Evolutionary conservation across 1,139 yeast species (phyloP), one percentile per base, ranked within the genome.

Genomic region (Scheffersomyces insectosa): DNA sequence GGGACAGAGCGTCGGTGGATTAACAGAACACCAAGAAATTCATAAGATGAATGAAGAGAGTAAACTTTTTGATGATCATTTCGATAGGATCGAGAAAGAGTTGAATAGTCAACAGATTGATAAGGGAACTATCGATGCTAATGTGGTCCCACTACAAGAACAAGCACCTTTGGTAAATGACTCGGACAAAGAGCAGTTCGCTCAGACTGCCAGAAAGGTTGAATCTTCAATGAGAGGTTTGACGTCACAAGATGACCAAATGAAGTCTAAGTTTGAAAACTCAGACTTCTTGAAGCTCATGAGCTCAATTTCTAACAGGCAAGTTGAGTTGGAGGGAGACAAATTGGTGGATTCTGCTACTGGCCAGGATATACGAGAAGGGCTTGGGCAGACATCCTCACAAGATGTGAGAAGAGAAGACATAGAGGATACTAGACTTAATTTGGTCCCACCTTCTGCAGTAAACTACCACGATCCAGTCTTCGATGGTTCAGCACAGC

Each of bases 241-340:
- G 5, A 50, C 46, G 20, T 49, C 62, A 7, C 51, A 51, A 38
- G 52, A 59, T 25, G 50, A 48, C 13, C 68, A 60, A 27, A 66
- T 66, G 47, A 55, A 54, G 11, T 52, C 55, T 13, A 74, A 73
- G 54, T 63, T 74, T 45, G 63, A 68, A 48, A 63, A 68, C 46
- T 67, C 74, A 3, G 60, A 65, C 38, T 74, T 74, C 46, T 57
- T 74, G 42, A 70, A 72, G 52, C 58, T 74, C 42, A 74, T 74
- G 79, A 54, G 55, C 30, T 63, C 67, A 11, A 72, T 74, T 12
- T 66, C 72, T 6, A 62, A 61, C 36, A 52, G 74, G 38, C 48
- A 61, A 39, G 75, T 73, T 25, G 78, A 71, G 51, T 52, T 74
- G 15, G 68, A 68, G 15, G 77, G 77, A 5, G 71, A 70, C 44